Evolutionary conservation across 768 basidiomycete species (phyloP).

Genomic region (Boletus coccyginus): DNA sequence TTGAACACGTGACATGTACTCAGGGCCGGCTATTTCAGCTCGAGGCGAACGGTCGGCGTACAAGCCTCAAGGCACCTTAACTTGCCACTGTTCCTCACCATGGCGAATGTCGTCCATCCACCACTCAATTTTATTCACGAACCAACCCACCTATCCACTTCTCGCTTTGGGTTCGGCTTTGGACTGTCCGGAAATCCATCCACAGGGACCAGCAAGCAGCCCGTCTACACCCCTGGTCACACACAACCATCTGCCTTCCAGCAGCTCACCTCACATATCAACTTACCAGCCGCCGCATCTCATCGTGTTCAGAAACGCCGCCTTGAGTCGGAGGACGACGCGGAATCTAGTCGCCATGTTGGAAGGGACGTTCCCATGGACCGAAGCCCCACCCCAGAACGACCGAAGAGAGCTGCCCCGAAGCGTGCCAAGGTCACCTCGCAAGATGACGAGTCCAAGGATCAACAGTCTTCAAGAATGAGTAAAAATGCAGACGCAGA

Average conservation of each 20-base stretch:
- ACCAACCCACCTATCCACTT: slow-evolving; percentile 56
- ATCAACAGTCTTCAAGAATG: slow-evolving; percentile 46
- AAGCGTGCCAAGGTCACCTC: slow-evolving; percentile 50
- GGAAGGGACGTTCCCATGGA: slow-evolving; percentile 74
- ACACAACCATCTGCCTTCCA: slow-evolving; percentile 48
- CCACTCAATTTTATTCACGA: slow-evolving; percentile 63
- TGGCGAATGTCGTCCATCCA: slow-evolving; percentile 72
- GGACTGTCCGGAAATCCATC: slow-evolving; percentile 49
- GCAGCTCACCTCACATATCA: slow-evolving; percentile 51
- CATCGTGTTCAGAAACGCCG: slow-evolving; percentile 60
- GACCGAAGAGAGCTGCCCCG: slow-evolving; percentile 63
- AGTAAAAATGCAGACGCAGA: slow-evolving; percentile 40
- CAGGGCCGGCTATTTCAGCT: slow-evolving; percentile 33
- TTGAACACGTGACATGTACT: slow-evolving; percentile 31
- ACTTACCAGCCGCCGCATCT: slow-evolving; percentile 35
- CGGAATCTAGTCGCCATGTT: slow-evolving; percentile 35
- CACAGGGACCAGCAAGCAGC: slow-evolving; percentile 45
- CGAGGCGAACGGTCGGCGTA: neutral
- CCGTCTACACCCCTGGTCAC: slow-evolving; percentile 39
- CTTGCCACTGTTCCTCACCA: slow-evolving; percentile 35
- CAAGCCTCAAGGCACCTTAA: slow-evolving; percentile 5
- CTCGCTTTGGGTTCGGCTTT: slow-evolving; percentile 74
- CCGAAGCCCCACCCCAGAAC: slow-evolving; percentile 80
- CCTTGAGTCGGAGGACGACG: slow-evolving; percentile 68
- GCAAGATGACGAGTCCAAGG: slow-evolving; percentile 34